Conservation (phyloP, 805 yeast species). For the Phaffomyces thermotolerans region DNA sequence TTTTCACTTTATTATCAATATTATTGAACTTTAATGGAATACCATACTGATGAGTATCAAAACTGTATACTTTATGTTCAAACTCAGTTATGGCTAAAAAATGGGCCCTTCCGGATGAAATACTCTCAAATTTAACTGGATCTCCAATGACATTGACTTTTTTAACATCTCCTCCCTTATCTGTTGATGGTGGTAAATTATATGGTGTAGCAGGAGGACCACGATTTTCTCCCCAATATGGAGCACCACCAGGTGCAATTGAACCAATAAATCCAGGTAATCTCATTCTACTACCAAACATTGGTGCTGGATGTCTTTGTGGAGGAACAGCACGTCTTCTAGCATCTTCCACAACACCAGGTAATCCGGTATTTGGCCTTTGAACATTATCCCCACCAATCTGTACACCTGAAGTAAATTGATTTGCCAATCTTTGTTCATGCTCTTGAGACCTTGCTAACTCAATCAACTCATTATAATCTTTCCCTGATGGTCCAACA, state of each 20-base stretch:
- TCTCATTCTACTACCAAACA: background rate
- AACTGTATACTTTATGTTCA: conserved; percentile 31
- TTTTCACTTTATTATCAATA: conserved; percentile 29
- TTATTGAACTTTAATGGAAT: conserved; percentile 12
- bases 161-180: conserved; percentile 1
- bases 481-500: conserved; percentile 35
- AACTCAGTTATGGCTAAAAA: conserved; percentile 49
- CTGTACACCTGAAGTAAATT: background rate
- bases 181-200: background rate
- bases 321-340: background rate
- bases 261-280: background rate
- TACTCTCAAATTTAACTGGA: conserved; percentile 33
- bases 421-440: background rate
- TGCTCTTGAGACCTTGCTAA: conserved; percentile 10
- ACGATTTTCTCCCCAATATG: background rate
- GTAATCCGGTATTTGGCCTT: background rate
- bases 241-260: too few relatives aligned
- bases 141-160: conserved; percentile 14
- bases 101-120: conserved; percentile 60
- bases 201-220: background rate
- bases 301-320: too few relatives aligned
- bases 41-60: conserved; percentile 5
- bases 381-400: background rate
- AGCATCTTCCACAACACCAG: background rate
- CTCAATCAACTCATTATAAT: conserved; percentile 21